These are phyloP conservation scores for Dryadomyces quercivorus DNA, from an alignment of 2,329 filamentous ascomycete genomes.

Conservation along the genomic window DNA sequence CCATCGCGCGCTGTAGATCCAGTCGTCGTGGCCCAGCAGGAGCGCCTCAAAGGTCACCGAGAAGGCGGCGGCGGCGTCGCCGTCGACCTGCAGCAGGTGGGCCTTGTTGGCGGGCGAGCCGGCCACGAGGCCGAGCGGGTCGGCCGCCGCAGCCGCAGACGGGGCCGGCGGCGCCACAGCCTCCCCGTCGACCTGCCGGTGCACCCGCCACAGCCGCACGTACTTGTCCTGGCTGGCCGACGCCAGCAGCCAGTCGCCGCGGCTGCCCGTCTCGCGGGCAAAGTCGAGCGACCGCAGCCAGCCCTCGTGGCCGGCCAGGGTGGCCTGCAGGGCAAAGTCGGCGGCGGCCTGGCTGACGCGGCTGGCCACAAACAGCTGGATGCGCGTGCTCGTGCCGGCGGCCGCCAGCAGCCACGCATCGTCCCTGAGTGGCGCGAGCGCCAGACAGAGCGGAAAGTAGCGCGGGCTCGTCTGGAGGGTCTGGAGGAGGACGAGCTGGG, in stretches of 20 bases:
- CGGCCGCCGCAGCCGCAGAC: conserved; percentile 32
- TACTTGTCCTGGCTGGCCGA: conserved; percentile 98
- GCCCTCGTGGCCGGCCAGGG: conserved; percentile 78
- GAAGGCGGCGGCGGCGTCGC: conserved; percentile 44
- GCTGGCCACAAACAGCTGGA: conserved; percentile 62
- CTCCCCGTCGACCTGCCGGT: not conserved
- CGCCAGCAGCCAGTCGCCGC: conserved; percentile 65
- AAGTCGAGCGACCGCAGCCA: conserved; percentile 88
- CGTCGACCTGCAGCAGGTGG: conserved; percentile 53
- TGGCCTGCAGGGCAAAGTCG: conserved; percentile 61
- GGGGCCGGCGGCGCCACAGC: no score
- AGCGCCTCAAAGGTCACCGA: conserved; percentile 88
- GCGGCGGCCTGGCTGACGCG: not conserved
- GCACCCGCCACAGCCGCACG: conserved; percentile 78
- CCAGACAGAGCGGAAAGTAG: conserved; percentile 71
- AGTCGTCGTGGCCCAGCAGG: conserved; percentile 90
- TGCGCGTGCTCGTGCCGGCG: conserved; percentile 70
- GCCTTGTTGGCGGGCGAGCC: conserved; percentile 80
- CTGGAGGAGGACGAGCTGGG: conserved; percentile 56
- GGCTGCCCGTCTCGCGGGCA: conserved; percentile 42
- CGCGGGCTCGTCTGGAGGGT: conserved; percentile 62
- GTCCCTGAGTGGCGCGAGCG: conserved; percentile 61
- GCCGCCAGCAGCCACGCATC: conserved; percentile 57
- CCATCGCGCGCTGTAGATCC: conserved; percentile 89
- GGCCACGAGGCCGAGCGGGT: conserved; percentile 42